Evolutionary conservation across 2,329 filamentous ascomycete genomes (phyloP).

Genomic region (Sporothrix luriei): DNA sequence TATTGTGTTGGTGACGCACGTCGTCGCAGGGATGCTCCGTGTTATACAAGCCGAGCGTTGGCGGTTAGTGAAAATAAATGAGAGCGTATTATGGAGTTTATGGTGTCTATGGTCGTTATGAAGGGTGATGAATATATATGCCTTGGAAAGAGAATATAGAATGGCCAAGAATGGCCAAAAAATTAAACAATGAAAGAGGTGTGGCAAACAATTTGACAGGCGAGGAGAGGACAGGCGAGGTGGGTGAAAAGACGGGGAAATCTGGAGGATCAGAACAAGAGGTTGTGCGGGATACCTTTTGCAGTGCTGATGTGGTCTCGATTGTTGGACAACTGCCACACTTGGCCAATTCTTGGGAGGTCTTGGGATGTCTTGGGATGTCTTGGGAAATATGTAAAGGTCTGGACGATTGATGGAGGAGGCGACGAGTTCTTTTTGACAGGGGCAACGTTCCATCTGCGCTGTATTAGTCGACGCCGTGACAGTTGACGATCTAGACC

Average conservation of each 20-base stretch:
- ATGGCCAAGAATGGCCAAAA: background rate
- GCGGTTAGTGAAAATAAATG: background rate
- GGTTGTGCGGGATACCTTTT: background rate
- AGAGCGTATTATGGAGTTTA: background rate
- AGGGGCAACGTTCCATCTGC: too few species aligned
- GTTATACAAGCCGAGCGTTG: conserved; percentile 10
- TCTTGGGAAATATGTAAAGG: too few species aligned
- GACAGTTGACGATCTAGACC: background rate
- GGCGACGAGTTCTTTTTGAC: too few species aligned
- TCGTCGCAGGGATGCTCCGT: background rate
- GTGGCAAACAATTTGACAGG: background rate
- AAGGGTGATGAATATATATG: too few species aligned
- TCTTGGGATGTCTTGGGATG: too few species aligned
- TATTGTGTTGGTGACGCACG: background rate
- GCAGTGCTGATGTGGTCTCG: too few species aligned
- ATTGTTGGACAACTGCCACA: too few species aligned
- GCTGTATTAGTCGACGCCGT: too few species aligned
- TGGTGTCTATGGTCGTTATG: too few species aligned
- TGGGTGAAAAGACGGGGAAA: background rate
- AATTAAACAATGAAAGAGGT: background rate
- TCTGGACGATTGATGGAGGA: too few species aligned
- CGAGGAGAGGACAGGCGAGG: background rate
- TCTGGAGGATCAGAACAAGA: background rate
- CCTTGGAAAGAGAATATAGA: too few species aligned
- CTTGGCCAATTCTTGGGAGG: too few species aligned